Conservation (phyloP, 2,329 filamentous ascomycete species). For the Colletotrichum cereale region DNA sequence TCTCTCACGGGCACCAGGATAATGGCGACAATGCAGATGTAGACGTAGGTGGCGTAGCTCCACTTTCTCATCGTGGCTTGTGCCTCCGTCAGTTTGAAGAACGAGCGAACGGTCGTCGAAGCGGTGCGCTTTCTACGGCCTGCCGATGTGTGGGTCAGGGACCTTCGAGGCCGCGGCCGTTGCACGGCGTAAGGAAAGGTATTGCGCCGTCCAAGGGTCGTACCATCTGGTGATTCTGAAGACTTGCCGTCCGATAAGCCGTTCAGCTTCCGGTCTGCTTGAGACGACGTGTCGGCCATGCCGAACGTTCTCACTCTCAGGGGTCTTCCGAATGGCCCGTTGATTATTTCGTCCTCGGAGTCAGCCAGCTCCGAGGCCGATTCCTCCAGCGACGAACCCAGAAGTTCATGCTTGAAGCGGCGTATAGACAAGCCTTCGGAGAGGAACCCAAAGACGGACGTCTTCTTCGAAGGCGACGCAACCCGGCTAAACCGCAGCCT, state of each 20-base stretch:
- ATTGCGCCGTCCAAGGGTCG: slow-evolving; percentile 56
- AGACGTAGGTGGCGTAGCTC: slow-evolving; percentile 85
- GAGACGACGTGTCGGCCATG: slow-evolving; percentile 26
- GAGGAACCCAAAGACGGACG: slow-evolving; percentile 53
- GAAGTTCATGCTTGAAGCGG: slow-evolving; percentile 57
- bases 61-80: slow-evolving; percentile 85
- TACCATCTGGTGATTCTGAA: slow-evolving; percentile 42
- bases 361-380: slow-evolving; percentile 47
- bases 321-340: slow-evolving; percentile 20
- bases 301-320: slow-evolving; percentile 49
- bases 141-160: slow-evolving; percentile 68
- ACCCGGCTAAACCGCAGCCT: slow-evolving; percentile 86
- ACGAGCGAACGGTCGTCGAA: slow-evolving; percentile 76
- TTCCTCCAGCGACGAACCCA: slow-evolving; percentile 49
- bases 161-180: slow-evolving; percentile 49
- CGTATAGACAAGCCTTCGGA: slow-evolving; percentile 60
- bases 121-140: slow-evolving; percentile 75
- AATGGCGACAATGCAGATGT: slow-evolving; percentile 73
- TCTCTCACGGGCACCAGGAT: slow-evolving; percentile 79
- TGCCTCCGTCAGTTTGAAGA: slow-evolving; percentile 81
- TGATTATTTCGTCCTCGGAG: slow-evolving; percentile 46
- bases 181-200: slow-evolving; percentile 62
- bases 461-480: slow-evolving; percentile 51
- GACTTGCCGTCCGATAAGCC: slow-evolving; percentile 27
- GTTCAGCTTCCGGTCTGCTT: slow-evolving; percentile 14